A percentile compares a stretch with the other conserved stretches of the same genome.
Evolutionary conservation across 2,329 filamentous ascomycete species (phyloP).

Genomic region (Cytospora leucostoma): DNA sequence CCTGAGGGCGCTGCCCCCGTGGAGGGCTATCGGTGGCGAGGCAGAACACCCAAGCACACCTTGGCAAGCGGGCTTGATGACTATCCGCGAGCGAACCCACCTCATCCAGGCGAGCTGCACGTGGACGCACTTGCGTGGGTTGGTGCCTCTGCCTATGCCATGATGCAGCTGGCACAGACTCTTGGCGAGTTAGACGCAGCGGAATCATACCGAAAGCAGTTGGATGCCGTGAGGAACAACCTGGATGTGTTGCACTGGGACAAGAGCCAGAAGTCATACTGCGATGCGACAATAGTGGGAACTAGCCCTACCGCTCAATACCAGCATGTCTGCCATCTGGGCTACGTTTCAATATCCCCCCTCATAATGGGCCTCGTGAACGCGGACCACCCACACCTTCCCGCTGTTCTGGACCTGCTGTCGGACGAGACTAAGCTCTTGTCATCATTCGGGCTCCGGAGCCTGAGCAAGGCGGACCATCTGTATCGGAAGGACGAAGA

Average conservation of each 20-base stretch:
- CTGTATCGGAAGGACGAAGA: constrained; percentile 29
- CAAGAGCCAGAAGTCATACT: constrained; percentile 73
- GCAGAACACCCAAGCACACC: constrained; percentile 78
- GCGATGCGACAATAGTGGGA: constrained; percentile 78
- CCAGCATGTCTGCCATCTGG: constrained; percentile 29
- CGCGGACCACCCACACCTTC: constrained; percentile 28
- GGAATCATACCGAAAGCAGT: constrained; percentile 68
- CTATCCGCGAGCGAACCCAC: constrained; percentile 87
- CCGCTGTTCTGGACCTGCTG: constrained; percentile 27
- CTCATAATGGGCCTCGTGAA: constrained; percentile 30
- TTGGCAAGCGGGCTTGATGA: constrained; percentile 89
- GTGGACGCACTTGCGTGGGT: constrained; percentile 92
- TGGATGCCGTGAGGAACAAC: constrained; percentile 75
- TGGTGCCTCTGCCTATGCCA: constrained; percentile 80
- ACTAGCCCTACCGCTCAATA: constrained; percentile 30
- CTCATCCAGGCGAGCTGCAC: constrained; percentile 88
- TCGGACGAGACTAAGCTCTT: constrained; percentile 27
- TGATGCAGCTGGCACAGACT: constrained; percentile 72
- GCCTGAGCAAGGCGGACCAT: constrained; percentile 28
- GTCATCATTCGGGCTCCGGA: constrained; percentile 29
- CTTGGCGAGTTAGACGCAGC: constrained; percentile 76
- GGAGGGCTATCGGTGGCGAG: constrained; percentile 89
- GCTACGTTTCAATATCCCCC: constrained; percentile 30
- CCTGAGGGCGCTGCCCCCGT: constrained; percentile 47
- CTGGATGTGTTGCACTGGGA: constrained; percentile 89